Conservation (phyloP, 2,329 filamentous ascomycete genomes). For the Rhinocladiella similis region DNA sequence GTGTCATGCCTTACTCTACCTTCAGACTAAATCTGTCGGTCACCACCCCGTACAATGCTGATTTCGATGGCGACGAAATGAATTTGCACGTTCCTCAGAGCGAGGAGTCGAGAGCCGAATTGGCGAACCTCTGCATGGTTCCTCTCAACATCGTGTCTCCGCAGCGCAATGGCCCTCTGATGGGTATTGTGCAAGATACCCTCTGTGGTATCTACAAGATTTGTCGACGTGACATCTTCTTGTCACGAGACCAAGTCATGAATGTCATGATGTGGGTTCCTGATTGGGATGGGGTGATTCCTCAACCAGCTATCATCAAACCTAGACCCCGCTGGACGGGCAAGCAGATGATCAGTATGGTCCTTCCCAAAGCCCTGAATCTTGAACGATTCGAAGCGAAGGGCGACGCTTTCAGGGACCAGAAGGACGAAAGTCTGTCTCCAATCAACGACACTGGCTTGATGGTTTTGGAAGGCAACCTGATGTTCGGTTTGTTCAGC, state of each 20-base stretch:
- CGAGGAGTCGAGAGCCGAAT: conserved; percentile 92
- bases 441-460: conserved; percentile 75
- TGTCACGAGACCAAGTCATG: conserved; percentile 90
- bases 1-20: conserved; percentile 98
- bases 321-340: conserved; percentile 93
- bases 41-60: conserved; percentile 97
- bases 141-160: conserved; percentile 97
- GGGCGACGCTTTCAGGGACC: conserved; percentile 50
- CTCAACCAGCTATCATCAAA: conserved; percentile 89
- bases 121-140: conserved; percentile 95
- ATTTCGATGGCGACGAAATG: conserved; percentile 99
- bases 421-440: conserved; percentile 58
- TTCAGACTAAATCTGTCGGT: conserved; percentile 97
- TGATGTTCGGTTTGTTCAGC: conserved; percentile 85
- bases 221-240: conserved; percentile 85
- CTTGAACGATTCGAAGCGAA: conserved; percentile 62
- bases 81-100: conserved; percentile 98
- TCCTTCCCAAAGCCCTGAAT: conserved; percentile 84
- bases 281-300: conserved; percentile 94
- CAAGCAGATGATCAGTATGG: conserved; percentile 95
- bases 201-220: conserved; percentile 97
- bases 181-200: conserved; percentile 99
- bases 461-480: conserved; percentile 79
- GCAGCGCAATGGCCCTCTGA: conserved; percentile 92
- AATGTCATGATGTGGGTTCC: conserved; percentile 97